Percentiles rank a stretch among this genome's conserved stretches.
These are phyloP conservation scores for Suhomyces xylopsoci DNA, from an alignment of 805 yeast genomes.

Conservation along the genomic window DNA sequence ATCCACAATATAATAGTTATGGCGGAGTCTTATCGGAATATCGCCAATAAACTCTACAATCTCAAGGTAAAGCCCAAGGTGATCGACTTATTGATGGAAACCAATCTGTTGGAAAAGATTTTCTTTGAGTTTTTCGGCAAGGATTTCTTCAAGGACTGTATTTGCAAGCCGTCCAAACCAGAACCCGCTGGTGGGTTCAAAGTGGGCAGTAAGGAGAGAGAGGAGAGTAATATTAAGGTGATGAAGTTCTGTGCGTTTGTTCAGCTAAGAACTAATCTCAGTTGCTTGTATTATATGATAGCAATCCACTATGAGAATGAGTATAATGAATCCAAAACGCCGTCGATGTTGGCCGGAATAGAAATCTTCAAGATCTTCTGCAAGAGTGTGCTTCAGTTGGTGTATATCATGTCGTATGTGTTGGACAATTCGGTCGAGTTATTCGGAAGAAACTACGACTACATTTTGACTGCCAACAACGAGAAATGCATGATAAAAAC, in stretches of 20 bases:
- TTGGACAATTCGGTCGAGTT: conserved; percentile 41
- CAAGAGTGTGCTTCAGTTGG: conserved; percentile 40
- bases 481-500: conserved; percentile 41
- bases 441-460: conserved; percentile 41
- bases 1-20: conserved; percentile 15
- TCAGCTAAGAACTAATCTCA: conserved; percentile 36
- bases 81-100: conserved; percentile 32
- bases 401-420: conserved; percentile 42
- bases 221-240: conserved; percentile 32
- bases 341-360: conserved; percentile 37
- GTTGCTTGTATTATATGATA: conserved; percentile 39
- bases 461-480: conserved; percentile 31
- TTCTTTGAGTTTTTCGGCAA: conserved; percentile 38
- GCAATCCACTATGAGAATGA: conserved; percentile 40
- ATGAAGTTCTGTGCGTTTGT: conserved; percentile 33
- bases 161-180: conserved; percentile 30
- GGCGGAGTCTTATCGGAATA: conserved; percentile 26
- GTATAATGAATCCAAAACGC: conserved; percentile 22
- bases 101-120: conserved; percentile 33
- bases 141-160: conserved; percentile 38
- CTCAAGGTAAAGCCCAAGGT: conserved; percentile 29
- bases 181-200: conserved; percentile 14
- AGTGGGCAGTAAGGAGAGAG: conserved; percentile 21
- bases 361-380: conserved; percentile 42
- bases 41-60: conserved; percentile 26